phyloP scores from a whole-genome alignment of 169 alveolate species.

The Cyclospora cayetanensis region DNA sequence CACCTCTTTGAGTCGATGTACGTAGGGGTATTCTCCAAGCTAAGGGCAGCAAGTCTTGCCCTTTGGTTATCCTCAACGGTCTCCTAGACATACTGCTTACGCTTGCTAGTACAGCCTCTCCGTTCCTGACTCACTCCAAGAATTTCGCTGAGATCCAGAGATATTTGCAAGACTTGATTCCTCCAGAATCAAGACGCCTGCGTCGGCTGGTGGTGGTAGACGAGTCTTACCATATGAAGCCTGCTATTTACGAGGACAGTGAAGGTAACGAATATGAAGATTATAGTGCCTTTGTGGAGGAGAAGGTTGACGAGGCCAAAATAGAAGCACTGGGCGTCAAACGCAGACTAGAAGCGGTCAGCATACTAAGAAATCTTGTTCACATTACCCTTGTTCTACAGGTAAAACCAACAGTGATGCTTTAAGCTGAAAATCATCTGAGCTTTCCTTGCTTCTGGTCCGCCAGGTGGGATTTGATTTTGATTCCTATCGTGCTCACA shows the following conservation, averaged over 20 bases:
- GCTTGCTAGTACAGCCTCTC: constrained; percentile 64
- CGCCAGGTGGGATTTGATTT: constrained; percentile 63
- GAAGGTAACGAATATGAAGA: constrained; percentile 69
- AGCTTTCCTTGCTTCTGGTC: background rate
- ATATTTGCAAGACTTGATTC: constrained; percentile 63
- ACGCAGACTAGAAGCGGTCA: constrained; percentile 59
- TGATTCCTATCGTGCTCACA: constrained; percentile 44
- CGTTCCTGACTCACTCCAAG: constrained; percentile 43
- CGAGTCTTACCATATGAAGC: constrained; percentile 45
- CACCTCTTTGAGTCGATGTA: background rate
- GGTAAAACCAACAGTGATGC: background rate
- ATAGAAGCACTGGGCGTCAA: constrained; percentile 69
- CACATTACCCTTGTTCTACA: background rate
- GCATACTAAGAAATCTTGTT: background rate
- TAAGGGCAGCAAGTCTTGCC: constrained; percentile 62
- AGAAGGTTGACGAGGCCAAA: constrained; percentile 63
- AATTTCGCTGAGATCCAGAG: constrained; percentile 68
- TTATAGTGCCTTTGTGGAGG: constrained; percentile 53
- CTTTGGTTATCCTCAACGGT: constrained; percentile 58
- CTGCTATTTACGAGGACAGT: constrained; percentile 44
- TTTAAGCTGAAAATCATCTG: no score
- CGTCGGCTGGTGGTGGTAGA: constrained; percentile 59
- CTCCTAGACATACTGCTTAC: constrained; percentile 66
- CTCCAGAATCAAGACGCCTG: constrained; percentile 54
- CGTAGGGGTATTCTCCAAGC: constrained; percentile 64